phyloP scores from a whole-genome alignment of 169 alveolate species.

The Eimeria mitis region DNA sequence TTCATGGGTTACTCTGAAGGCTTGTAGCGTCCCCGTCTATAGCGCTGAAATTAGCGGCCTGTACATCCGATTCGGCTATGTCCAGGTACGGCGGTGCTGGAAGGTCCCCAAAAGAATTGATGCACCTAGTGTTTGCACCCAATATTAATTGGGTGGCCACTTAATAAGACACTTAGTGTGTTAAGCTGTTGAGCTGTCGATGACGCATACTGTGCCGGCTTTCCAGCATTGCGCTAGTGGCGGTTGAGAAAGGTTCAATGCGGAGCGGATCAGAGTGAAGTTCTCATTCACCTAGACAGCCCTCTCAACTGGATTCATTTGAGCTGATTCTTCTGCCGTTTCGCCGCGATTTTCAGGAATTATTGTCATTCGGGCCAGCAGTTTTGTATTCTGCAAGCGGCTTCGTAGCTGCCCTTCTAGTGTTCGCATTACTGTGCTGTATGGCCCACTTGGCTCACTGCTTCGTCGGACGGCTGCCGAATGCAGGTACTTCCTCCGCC shows the following conservation, averaged over 20 bases:
- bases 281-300: not conserved
- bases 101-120: not conserved
- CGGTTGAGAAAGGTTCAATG: not conserved
- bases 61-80: slow-evolving; percentile 66
- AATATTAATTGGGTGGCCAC: not conserved
- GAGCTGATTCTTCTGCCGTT: not conserved
- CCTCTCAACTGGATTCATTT: not conserved
- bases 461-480: slow-evolving; percentile 56
- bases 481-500: slow-evolving; percentile 33
- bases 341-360: slow-evolving; percentile 15
- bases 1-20: slow-evolving; percentile 63
- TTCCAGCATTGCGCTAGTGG: not conserved
- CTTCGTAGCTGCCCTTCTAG: slow-evolving; percentile 53
- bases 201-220: not conserved
- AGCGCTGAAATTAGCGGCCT: slow-evolving; percentile 66
- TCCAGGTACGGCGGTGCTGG: slow-evolving; percentile 7
- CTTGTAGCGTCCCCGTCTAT: slow-evolving; percentile 48
- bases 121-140: not conserved
- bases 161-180: not conserved
- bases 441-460: slow-evolving; percentile 64
- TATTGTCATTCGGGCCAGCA: slow-evolving; percentile 47
- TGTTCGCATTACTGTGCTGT: slow-evolving; percentile 33
- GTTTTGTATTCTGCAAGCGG: slow-evolving; percentile 39
- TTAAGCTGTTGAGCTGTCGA: not conserved
- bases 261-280: not conserved